Evolutionary conservation across 2,329 filamentous ascomycete species (phyloP), one percentile per base, ranked within the genome.

Genomic region (Zymoseptoria brevis): DNA sequence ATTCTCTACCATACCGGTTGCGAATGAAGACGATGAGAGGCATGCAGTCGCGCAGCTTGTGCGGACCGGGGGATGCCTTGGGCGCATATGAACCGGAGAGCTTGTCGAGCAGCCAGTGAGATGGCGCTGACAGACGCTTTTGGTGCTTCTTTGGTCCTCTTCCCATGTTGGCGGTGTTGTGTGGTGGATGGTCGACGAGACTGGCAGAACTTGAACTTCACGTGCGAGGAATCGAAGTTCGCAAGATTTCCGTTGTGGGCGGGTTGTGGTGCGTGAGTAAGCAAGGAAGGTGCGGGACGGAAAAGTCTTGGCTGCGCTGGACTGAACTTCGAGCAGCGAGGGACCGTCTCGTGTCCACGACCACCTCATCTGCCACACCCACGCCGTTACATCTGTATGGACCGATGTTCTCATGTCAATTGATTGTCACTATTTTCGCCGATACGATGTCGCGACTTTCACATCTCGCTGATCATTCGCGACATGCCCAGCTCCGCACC

Each of bases 81-180:
- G 83, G 83, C 66, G 84, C 84, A 76, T 86, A 81, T 71, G 78
- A 76, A 75, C 94, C 94, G 80, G 91, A 96, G 78, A 99, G 86
- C 83, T 99, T 99, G 90, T 99, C 94, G 80, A 99, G 85, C 78
- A 99, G 90, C 94, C 94, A 99, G 88, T 97, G 94, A 79, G 89
- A 95, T 77, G 94, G 94, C 79, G 94, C 94, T 82, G 89, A 94
- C 78, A 97, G 86, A 85, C 94, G 92, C 92, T 99, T 97, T 83
- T 97, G 93, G 83, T 99, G 94, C 89, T 71, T 71, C 68, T 70
- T 69, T 62, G 71, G 83, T 83, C 84, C 84, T 77, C 83, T 81
- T 76, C 81, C 83, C 83, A 87, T 87, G 73, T 76, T 86, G 71
- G 72, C 76, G 75, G 73, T 75, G 68, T 68, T 73, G 65, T 63